Percentiles rank a stretch among this genome's conserved stretches.
These are phyloP conservation scores for Talaromyces liani DNA, from an alignment of 495 filamentous ascomycete species.

Conservation along the genomic window DNA sequence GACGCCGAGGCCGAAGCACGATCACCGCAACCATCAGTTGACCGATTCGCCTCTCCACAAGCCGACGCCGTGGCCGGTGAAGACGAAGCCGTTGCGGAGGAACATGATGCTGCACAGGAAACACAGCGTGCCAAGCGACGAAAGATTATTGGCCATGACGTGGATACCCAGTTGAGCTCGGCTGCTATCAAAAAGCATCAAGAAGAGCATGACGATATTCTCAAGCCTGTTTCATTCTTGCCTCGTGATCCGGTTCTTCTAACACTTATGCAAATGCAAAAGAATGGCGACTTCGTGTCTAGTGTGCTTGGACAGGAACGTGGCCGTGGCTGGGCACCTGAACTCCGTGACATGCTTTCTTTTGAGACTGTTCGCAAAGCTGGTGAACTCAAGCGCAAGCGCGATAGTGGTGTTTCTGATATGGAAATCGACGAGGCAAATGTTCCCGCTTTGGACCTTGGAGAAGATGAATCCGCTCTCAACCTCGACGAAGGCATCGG, in stretches of 20 bases:
- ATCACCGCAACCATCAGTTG: conserved; percentile 34
- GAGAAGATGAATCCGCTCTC: conserved; percentile 51
- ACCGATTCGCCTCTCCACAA: conserved; percentile 51
- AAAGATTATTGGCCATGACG: conserved; percentile 64
- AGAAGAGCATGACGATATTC: conserved; percentile 67
- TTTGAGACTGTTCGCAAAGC: conserved; percentile 69
- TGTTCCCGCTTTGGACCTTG: conserved; percentile 63
- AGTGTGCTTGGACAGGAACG: conserved; percentile 67
- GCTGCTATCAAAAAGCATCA: conserved; percentile 70
- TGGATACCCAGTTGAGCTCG: conserved; percentile 49
- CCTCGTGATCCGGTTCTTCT: conserved; percentile 79
- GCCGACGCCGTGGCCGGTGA: conserved; percentile 34
- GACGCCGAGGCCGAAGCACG: conserved; percentile 41
- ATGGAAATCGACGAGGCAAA: conserved; percentile 59
- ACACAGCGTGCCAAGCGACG: conserved; percentile 69
- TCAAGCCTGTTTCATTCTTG: conserved; percentile 70
- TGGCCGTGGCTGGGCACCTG: conserved; percentile 77
- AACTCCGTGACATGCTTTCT: conserved; percentile 77
- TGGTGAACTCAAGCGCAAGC: conserved; percentile 86
- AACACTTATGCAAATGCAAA: conserved; percentile 83
- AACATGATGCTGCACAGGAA: conserved; percentile 47
- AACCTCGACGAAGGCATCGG: conserved; percentile 41
- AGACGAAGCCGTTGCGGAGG: conserved; percentile 42
- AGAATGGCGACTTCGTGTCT: conserved; percentile 79
- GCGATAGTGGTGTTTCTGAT: conserved; percentile 80